Evolutionary conservation across 352 stramenopile species (phyloP).

Genomic region (Phytophthora ramorum): DNA sequence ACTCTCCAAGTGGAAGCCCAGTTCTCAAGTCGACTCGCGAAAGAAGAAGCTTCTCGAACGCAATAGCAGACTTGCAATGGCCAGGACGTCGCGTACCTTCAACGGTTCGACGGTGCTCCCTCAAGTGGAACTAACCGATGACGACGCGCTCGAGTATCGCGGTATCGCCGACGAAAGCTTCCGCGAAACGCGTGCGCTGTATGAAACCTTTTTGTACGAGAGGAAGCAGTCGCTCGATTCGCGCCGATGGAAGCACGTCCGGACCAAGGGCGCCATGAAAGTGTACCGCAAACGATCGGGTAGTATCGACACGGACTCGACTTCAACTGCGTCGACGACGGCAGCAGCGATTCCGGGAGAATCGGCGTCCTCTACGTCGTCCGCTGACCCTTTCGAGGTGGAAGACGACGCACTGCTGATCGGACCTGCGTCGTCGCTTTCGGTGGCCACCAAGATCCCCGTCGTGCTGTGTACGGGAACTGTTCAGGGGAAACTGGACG

Average conservation of each 20-base stretch:
- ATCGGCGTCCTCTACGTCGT: constrained; percentile 20
- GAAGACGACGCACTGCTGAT: constrained; percentile 38
- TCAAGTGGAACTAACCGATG: constrained; percentile 30
- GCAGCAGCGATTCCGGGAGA: neutral
- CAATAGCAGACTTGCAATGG: neutral
- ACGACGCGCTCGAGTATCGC: constrained; percentile 43
- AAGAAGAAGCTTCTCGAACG: neutral
- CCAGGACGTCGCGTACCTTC: neutral
- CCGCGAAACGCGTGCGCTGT: constrained; percentile 43
- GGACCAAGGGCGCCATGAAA: constrained; percentile 37
- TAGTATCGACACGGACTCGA: neutral
- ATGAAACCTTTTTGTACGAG: constrained; percentile 50
- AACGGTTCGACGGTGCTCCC: neutral
- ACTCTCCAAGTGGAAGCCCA: neutral
- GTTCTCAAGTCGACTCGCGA: neutral
- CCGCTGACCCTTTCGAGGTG: constrained; percentile 12
- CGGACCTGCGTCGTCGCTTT: constrained; percentile 49
- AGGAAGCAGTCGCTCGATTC: constrained; percentile 32
- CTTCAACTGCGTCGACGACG: neutral
- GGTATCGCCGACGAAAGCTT: constrained; percentile 43
- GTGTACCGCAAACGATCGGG: constrained; percentile 47
- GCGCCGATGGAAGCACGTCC: constrained; percentile 44
- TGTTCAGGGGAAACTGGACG: constrained; percentile 53
- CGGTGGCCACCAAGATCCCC: constrained; percentile 46
- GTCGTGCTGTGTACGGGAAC: constrained; percentile 43